Evolutionary conservation across 1,139 yeast species (phyloP).

Genomic region (Pichia sp.): DNA sequence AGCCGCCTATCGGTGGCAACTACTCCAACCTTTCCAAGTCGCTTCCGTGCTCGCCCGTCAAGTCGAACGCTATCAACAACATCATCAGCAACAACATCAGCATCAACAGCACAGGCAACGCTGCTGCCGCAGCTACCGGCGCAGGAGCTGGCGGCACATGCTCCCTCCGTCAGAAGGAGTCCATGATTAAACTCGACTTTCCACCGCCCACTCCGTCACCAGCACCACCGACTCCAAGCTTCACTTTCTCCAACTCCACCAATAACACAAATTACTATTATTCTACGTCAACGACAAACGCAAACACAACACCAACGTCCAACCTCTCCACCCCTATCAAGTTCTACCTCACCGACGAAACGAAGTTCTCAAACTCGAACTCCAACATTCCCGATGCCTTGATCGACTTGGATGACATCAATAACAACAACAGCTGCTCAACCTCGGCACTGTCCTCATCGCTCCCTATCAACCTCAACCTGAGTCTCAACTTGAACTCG

Average conservation of each 20-base stretch:
- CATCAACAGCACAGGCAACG: not conserved
- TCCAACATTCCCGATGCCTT: conserved; percentile 32
- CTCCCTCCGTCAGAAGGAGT: not conserved
- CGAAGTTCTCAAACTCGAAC: conserved; percentile 23
- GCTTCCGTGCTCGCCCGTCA: conserved; percentile 16
- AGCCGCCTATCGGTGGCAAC: conserved; percentile 4
- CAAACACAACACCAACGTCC: conserved; percentile 1
- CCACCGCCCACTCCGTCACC: not conserved
- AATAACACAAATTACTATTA: not conserved
- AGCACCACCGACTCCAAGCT: not conserved
- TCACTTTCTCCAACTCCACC: not conserved
- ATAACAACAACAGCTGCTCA: too few species aligned
- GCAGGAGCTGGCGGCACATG: too few species aligned
- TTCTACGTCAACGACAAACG: not conserved
- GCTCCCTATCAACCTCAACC: not conserved
- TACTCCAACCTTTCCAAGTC: conserved; percentile 11
- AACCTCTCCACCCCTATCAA: conserved; percentile 20
- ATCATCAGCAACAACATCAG: not conserved
- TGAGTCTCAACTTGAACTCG: not conserved
- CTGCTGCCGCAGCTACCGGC: too few species aligned
- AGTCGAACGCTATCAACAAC: not conserved
- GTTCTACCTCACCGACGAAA: conserved; percentile 32
- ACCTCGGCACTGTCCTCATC: conserved; percentile 2
- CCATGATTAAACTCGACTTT: not conserved
- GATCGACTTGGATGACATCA: conserved; percentile 33